Percentiles rank a stretch among this genome's conserved stretches.
Evolutionary conservation across 73 alveolate species (phyloP).

Genomic region (Uronychia setigera): DNA sequence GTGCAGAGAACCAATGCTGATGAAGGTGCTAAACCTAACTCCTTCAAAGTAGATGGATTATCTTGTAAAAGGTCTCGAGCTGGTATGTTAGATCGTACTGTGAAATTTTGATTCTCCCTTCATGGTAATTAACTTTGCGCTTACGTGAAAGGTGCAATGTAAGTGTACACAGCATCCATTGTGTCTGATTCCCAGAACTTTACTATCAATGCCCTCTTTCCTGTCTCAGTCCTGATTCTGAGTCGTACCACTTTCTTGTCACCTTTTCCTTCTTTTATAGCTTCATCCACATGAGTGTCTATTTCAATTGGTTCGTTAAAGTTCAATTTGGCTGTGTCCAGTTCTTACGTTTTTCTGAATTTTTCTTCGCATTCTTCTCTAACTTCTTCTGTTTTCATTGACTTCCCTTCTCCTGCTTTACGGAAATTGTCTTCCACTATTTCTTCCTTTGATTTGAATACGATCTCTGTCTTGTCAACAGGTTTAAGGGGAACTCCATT

Average conservation of each 20-base stretch:
- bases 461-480: constrained; percentile 32
- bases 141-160: constrained; percentile 1
- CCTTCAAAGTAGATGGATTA: constrained; percentile 43
- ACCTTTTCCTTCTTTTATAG: constrained; percentile 3
- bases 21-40: constrained; percentile 63
- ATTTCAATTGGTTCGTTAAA: constrained; percentile 53
- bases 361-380: constrained; percentile 77
- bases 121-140: too few relatives aligned
- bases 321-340: constrained; percentile 53
- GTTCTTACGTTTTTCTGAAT: constrained; percentile 55
- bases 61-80: too few relatives aligned
- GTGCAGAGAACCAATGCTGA: constrained; percentile 39
- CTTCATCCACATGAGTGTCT: constrained; percentile 46
- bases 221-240: constrained; percentile 60
- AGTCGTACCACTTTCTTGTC: constrained; percentile 21
- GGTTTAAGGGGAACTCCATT: constrained; percentile 82
- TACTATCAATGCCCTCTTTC: constrained; percentile 27
- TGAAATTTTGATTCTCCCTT: too few relatives aligned
- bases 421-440: constrained; percentile 24
- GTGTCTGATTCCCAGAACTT: constrained; percentile 22
- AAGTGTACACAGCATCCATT: constrained; percentile 4
- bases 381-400: constrained; percentile 64
- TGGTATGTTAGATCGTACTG: too few relatives aligned
- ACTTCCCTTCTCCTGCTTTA: constrained; percentile 34
- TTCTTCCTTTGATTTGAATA: constrained; percentile 15